Evolutionary conservation across 768 basidiomycete species (phyloP), one percentile per base, ranked within the genome.

Genomic region (Neoboletus magnificus): DNA sequence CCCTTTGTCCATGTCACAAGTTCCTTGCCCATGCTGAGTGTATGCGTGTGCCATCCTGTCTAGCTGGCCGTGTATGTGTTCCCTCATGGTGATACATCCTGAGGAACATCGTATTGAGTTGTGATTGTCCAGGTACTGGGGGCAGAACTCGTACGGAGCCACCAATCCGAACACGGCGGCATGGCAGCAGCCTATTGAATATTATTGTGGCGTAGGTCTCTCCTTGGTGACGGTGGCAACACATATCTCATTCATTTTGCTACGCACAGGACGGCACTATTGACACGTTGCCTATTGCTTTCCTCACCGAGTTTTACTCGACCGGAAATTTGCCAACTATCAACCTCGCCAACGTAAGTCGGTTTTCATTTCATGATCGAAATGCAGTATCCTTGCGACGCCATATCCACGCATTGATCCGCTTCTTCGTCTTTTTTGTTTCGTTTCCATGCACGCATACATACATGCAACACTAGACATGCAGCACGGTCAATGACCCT

Each of bases 201-300:
- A 58, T 42, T 74, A 75, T 48, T 74, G 74, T 48, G 53, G 50
- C 7, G 67, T 69, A 43, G 23, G 37, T 44, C n/a, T 45, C 29
- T 48, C 43, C 36, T 23, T 45, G 22, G 25, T 30, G n/a, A 46
- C 46, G 20, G 33, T 40, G 25, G 46, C 43, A 48, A 41, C 48
- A 18, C 22, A 27, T n/a, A n/a, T 12, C 36, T 52, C 51, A 36
- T 42, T 54, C 36, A 43, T 27, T 16, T 48, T 20, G 16, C 33
- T 32, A 40, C 13, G 11, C 5, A 5, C 61, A 83, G 79, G 86
- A 87, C 62, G 67, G 77, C 64, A 71, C 77, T 5, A 80, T 87
- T 44, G 76, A 87, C 59, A 79, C 73, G 37, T 73, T 87, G 46
- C 86, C 85, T 0, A 54, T 87, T 43, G 85, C 85, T 2, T 87